Conservation (phyloP, 2,329 filamentous ascomycete genomes). For the Calonectria pseudoturangicola region DNA sequence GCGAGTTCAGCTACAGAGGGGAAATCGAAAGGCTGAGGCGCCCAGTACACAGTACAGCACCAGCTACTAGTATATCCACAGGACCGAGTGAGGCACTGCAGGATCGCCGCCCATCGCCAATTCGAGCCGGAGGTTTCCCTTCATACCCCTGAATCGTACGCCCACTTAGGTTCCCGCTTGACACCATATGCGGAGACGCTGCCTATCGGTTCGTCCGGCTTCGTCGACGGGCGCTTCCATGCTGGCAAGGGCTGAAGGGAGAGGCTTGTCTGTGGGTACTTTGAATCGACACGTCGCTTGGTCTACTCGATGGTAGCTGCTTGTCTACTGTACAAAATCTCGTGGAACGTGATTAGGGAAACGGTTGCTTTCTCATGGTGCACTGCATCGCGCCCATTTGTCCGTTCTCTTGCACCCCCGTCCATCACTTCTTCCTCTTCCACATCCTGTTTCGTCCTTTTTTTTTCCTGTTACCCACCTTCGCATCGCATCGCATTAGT, state of each 20-base stretch:
- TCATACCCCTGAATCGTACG: slow-evolving; percentile 27
- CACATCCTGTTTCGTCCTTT: slow-evolving; percentile 25
- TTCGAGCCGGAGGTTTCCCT: slow-evolving; percentile 20
- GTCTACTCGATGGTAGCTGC: slow-evolving; percentile 21
- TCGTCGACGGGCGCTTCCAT: slow-evolving; percentile 36
- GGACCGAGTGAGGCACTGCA: not conserved
- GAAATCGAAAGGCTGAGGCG: not conserved
- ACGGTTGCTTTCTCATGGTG: slow-evolving; percentile 30
- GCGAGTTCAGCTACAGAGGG: too few species aligned
- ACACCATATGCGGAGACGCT: slow-evolving; percentile 40
- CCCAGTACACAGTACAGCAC: not conserved
- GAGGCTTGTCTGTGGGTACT: slow-evolving; percentile 39
- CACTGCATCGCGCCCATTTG: slow-evolving; percentile 28
- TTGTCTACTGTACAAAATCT: slow-evolving; percentile 23
- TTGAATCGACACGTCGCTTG: slow-evolving; percentile 37
- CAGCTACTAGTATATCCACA: not conserved
- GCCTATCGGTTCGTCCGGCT: slow-evolving; percentile 47
- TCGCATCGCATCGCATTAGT: slow-evolving; percentile 28
- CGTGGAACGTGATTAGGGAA: slow-evolving; percentile 35
- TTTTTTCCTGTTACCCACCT: slow-evolving; percentile 6
- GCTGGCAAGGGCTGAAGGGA: slow-evolving; percentile 22
- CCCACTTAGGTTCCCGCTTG: slow-evolving; percentile 47
- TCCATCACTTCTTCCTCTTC: slow-evolving; percentile 21
- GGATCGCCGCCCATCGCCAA: slow-evolving; percentile 17
- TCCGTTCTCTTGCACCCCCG: slow-evolving; percentile 23